Percentiles rank a stretch among this genome's conserved stretches.
Evolutionary conservation across 2,329 filamentous ascomycete genomes (phyloP).

Genomic region (Trichoderma atroviride): DNA sequence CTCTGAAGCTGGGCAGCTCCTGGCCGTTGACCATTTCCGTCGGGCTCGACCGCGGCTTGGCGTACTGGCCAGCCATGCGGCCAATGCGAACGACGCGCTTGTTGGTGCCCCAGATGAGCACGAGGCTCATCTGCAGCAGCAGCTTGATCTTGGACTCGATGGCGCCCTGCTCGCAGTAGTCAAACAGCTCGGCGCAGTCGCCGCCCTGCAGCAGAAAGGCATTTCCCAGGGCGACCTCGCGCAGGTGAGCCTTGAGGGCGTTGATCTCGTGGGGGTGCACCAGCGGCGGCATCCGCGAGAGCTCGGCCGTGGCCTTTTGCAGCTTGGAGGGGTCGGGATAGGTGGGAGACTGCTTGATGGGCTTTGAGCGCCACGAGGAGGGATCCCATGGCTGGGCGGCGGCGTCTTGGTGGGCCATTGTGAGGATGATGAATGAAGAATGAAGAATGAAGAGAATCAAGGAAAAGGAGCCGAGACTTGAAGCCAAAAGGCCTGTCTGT

Average conservation of each 20-base stretch:
- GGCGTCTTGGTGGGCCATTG: slow-evolving; percentile 9
- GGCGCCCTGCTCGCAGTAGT: slow-evolving; percentile 86
- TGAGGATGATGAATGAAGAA: not conserved
- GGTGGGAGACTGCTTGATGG: slow-evolving; percentile 74
- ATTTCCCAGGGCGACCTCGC: slow-evolving; percentile 85
- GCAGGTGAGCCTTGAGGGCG: slow-evolving; percentile 74
- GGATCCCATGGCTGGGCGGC: slow-evolving; percentile 53
- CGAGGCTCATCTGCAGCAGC: slow-evolving; percentile 92
- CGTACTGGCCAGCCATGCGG: slow-evolving; percentile 96
- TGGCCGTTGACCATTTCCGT: slow-evolving; percentile 80
- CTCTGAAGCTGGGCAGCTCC: slow-evolving; percentile 86
- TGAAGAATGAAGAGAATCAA: not conserved
- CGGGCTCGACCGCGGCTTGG: slow-evolving; percentile 89
- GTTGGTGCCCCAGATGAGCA: slow-evolving; percentile 84
- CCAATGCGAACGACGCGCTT: slow-evolving; percentile 90
- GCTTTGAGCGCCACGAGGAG: slow-evolving; percentile 74
- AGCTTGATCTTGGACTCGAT: slow-evolving; percentile 98
- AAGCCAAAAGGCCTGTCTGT: not conserved
- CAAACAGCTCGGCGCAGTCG: slow-evolving; percentile 96
- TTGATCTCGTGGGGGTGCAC: slow-evolving; percentile 81
- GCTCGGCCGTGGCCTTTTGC: slow-evolving; percentile 62
- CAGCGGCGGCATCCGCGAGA: slow-evolving; percentile 71
- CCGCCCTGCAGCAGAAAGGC: slow-evolving; percentile 95
- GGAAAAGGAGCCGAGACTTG: not conserved
- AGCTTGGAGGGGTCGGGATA: slow-evolving; percentile 67